These are phyloP conservation scores for Barnettozyma sp. DNA, from an alignment of 805 yeast genomes.

Conservation along the genomic window DNA sequence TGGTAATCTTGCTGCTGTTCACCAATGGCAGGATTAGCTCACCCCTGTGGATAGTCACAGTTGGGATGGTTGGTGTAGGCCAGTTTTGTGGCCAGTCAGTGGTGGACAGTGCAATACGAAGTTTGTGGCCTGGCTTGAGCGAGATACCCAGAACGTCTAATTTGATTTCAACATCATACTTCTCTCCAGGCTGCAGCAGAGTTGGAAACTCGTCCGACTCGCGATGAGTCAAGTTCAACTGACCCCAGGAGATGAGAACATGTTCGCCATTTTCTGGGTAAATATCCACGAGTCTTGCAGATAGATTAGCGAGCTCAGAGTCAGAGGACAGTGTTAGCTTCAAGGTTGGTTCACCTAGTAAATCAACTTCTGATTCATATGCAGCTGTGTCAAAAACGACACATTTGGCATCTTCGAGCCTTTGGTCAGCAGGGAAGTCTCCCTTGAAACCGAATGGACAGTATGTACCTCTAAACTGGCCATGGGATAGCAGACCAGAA, in stretches of 20 bases:
- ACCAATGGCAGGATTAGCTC: slow-evolving; percentile 28
- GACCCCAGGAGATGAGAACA: slow-evolving; percentile 40
- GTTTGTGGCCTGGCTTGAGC: slow-evolving; percentile 30
- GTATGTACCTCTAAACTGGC: slow-evolving; percentile 38
- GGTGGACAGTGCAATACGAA: slow-evolving; percentile 36
- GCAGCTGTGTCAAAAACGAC: slow-evolving; percentile 29
- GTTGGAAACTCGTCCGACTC: slow-evolving; percentile 38
- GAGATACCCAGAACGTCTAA: slow-evolving; percentile 37
- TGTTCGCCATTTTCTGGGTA: slow-evolving; percentile 29
- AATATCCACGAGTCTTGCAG: slow-evolving; percentile 35
- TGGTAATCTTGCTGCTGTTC: slow-evolving; percentile 12
- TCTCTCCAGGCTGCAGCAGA: slow-evolving; percentile 26
- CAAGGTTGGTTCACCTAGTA: slow-evolving; percentile 34
- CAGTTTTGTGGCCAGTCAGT: slow-evolving; percentile 44
- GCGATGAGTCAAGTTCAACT: slow-evolving; percentile 35
- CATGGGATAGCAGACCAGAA: slow-evolving; percentile 34
- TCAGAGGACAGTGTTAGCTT: slow-evolving; percentile 31
- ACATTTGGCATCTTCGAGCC: slow-evolving; percentile 36
- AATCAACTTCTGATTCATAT: slow-evolving; percentile 21
- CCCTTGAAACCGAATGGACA: slow-evolving; percentile 43
- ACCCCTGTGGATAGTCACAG: slow-evolving; percentile 28
- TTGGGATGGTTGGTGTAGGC: slow-evolving; percentile 39
- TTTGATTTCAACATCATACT: slow-evolving; percentile 29
- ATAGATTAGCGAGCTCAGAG: slow-evolving; percentile 32
- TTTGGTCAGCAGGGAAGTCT: slow-evolving; percentile 41